phyloP scores from a whole-genome alignment of 768 basidiomycete species.

The Mycena epipterygia region DNA sequence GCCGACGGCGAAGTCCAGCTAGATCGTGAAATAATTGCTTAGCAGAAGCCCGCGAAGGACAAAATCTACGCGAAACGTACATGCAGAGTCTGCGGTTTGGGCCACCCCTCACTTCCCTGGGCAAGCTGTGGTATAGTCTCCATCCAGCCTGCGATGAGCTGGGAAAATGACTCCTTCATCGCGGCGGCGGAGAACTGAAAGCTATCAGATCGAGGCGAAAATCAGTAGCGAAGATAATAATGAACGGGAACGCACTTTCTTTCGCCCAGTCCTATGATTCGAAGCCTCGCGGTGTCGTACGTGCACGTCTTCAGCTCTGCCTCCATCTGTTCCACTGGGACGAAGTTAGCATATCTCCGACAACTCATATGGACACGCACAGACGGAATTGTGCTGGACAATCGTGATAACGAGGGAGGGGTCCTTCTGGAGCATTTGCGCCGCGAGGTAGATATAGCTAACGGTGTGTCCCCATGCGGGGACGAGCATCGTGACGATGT shows the following conservation, averaged over 20 bases:
- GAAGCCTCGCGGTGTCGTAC: too few relatives aligned
- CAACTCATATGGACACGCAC: not conserved
- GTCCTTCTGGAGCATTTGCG: too few relatives aligned
- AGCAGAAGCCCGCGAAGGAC: not conserved
- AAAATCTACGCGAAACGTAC: not conserved
- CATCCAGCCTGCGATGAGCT: constrained; percentile 4
- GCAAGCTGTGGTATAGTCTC: not conserved
- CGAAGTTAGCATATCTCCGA: not conserved
- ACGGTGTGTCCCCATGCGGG: too few relatives aligned
- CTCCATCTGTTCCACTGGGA: constrained; percentile 14
- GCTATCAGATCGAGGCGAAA: not conserved
- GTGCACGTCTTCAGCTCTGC: constrained; percentile 10
- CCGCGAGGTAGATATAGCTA: too few relatives aligned
- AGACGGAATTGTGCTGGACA: constrained; percentile 16
- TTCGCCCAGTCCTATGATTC: constrained; percentile 18
- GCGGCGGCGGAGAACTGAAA: not conserved
- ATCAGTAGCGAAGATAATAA: not conserved
- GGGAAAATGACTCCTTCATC: not conserved
- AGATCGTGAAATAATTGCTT: not conserved
- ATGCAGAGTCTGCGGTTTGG: constrained; percentile 6
- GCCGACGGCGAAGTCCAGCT: constrained; percentile 3
- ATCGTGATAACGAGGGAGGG: too few relatives aligned
- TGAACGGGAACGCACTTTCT: not conserved
- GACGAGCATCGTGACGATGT: too few relatives aligned
- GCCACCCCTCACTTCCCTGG: constrained; percentile 8